Conservation (phyloP, 2,329 filamentous ascomycete genomes). For the Epichloe gansuensis region DNA sequence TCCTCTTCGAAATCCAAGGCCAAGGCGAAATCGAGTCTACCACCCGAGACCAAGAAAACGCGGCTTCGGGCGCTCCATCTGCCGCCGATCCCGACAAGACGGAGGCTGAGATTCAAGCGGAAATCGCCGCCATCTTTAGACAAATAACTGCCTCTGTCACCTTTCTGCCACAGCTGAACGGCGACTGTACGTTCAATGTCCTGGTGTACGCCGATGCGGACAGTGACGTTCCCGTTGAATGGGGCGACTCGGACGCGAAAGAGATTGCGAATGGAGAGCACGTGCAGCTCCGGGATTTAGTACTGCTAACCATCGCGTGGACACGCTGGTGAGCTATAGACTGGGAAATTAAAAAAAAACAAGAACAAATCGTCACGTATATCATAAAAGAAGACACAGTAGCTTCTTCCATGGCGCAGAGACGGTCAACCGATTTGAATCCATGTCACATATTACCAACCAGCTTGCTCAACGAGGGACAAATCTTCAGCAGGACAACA, state of each 20-base stretch:
- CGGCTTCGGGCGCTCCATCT: constrained; percentile 19
- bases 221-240: constrained; percentile 92
- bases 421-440: too few species aligned
- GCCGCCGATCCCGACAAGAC: constrained; percentile 56
- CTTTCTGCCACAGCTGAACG: constrained; percentile 77
- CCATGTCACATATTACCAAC: too few species aligned
- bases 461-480: too few species aligned
- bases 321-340: constrained; percentile 90
- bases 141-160: constrained; percentile 97
- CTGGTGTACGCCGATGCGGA: constrained; percentile 95
- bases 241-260: constrained; percentile 96
- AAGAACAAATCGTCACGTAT: too few species aligned
- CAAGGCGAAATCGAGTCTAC: constrained; percentile 22
- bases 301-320: constrained; percentile 85
- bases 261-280: constrained; percentile 92
- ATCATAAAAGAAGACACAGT: background rate
- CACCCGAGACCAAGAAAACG: constrained; percentile 61
- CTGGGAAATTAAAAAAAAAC: constrained; percentile 27
- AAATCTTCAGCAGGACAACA: too few species aligned
- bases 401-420: background rate
- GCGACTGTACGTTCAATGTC: constrained; percentile 97
- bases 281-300: constrained; percentile 90
- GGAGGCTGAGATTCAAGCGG: constrained; percentile 84
- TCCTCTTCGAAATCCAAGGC: constrained; percentile 23
- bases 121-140: constrained; percentile 93